phyloP scores from a whole-genome alignment of 108 stramenopile genomes.

The Cafeteria roenbergensis region DNA sequence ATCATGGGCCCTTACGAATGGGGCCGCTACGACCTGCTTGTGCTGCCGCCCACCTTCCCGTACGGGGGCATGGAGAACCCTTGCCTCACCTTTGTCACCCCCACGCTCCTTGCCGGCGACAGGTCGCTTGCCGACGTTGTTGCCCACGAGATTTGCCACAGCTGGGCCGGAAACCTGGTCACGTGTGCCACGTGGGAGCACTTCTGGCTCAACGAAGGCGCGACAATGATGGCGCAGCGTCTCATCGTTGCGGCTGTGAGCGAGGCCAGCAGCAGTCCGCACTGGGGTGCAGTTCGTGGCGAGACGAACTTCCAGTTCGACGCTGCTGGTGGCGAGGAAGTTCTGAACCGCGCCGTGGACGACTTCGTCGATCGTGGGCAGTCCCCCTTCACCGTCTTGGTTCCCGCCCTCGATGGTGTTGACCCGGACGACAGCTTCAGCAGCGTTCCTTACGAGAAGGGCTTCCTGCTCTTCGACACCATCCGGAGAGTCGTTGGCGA shows the following conservation, averaged over 20 bases:
- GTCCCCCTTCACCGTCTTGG: constrained; percentile 46
- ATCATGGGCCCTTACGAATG: constrained; percentile 62
- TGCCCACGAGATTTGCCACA: constrained; percentile 70
- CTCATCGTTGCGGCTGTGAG: constrained; percentile 75
- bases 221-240: constrained; percentile 89
- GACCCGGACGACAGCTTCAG: constrained; percentile 95
- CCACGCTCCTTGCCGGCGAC: constrained; percentile 78
- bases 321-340: constrained; percentile 53
- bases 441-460: constrained; percentile 54
- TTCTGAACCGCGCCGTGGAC: constrained; percentile 48
- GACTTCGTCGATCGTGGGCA: constrained; percentile 28
- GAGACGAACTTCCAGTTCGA: constrained; percentile 60
- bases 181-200: constrained; percentile 79
- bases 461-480: constrained; percentile 56
- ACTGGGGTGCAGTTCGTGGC: constrained; percentile 13
- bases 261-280: constrained; percentile 15
- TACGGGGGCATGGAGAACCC: constrained; percentile 85
- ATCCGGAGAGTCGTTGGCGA: constrained; percentile 69
- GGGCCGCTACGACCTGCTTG: constrained; percentile 82
- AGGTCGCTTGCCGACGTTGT: constrained; percentile 81
- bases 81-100: constrained; percentile 90
- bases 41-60: constrained; percentile 85
- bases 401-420: constrained; percentile 59
- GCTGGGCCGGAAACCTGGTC: constrained; percentile 89
- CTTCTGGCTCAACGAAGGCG: constrained; percentile 97